Percentiles rank a stretch among this genome's conserved stretches.
Evolutionary conservation across 2,329 filamentous ascomycete genomes (phyloP).

Genomic region (Tolypocladium capitatum): DNA sequence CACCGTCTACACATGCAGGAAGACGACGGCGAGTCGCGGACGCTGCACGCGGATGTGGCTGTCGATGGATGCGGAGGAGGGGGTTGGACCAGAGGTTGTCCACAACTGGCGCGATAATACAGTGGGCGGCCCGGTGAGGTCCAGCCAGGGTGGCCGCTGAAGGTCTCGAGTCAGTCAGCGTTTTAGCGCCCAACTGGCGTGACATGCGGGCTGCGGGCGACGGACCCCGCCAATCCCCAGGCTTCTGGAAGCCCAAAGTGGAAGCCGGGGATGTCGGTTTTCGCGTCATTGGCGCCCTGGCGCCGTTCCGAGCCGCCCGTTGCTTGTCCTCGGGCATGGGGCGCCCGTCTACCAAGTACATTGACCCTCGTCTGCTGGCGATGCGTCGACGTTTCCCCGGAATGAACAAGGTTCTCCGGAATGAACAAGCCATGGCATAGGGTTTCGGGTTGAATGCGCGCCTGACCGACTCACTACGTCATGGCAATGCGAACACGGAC

Average conservation of each 20-base stretch:
- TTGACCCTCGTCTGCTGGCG: not conserved
- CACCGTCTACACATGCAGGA: constrained; percentile 1
- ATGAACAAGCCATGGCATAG: no score
- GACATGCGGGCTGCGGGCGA: not conserved
- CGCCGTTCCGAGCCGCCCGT: no score
- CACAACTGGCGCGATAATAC: not conserved
- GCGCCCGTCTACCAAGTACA: no score
- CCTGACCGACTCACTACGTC: not conserved
- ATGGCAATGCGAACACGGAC: not conserved
- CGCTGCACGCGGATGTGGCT: not conserved
- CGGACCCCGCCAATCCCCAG: not conserved
- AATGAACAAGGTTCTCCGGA: not conserved
- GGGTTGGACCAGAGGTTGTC: not conserved
- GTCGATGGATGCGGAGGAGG: not conserved
- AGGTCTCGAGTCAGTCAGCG: not conserved
- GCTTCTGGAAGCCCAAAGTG: not conserved
- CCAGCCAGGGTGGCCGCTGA: no score
- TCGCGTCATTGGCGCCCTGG: no score
- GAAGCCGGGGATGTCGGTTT: no score
- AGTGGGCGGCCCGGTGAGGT: not conserved
- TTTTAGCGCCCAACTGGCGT: not conserved
- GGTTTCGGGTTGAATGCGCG: not conserved
- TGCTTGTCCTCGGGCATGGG: not conserved
- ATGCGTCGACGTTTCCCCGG: not conserved
- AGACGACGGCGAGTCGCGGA: not conserved